Base-by-base conservation (phyloP, 2,329 filamentous ascomycete species). In the Capronia coronata region DNA sequence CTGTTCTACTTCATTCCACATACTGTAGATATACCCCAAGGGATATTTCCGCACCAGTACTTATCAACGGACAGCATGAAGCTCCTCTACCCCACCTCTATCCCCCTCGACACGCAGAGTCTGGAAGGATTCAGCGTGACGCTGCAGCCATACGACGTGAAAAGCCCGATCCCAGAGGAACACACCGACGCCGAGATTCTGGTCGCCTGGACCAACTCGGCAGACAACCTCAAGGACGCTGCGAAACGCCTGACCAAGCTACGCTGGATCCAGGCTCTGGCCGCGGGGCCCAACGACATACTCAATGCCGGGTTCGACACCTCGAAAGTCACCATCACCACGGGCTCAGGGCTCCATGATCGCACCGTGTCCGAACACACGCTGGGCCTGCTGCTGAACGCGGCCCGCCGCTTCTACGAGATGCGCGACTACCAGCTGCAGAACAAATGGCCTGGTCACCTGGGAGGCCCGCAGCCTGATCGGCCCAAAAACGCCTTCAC, bases 261-360 rank as follows among this genome's bases (percentile, higher is more conserved):
- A 11, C 71, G 71, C 56, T 84, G 80, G 79, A 83, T 84, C 65
- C 80, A 84, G 61, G 81, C 78, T 0, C 77, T 83, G 27, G 80
- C 80, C 29, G 80, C 80, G 1, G 80, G 80, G 0, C 80, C 80
- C 58, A 83, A 83, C 63, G 80, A 83, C 62, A 79, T 83, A 13
- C 74, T 83, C 14, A 64, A 62, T 44, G 80, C 79, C 21, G 80
- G 80, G 48, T 83, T 84, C 64, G 74, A 79, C 8, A 63, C 69
- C 46, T 68, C 68, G 45, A 68, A 68, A 46, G 68, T 79, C 41
- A 58, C 57, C n/a, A 68, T 83, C 46, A 80, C 77, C 35, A 83
- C 80, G 11, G 80, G 80, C 18, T 80, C 77, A 1, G 80, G 80
- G 21, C 69, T 83, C 40, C 80, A 83, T 67, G 79, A 83, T 64